Conservation (phyloP, 75 land plant genomes). For the Picea glauca region DNA sequence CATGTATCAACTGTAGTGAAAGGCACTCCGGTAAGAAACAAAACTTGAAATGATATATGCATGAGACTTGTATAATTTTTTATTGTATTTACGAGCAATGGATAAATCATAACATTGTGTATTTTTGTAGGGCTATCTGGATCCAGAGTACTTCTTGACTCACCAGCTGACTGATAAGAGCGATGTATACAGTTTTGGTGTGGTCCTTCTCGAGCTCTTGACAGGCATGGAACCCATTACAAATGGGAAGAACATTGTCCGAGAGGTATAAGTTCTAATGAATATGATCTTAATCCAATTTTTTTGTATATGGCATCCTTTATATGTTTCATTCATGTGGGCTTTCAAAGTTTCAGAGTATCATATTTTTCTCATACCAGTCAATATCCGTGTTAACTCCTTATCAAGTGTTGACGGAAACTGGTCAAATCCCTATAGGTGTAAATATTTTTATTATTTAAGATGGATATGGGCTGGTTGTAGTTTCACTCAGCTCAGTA, state of each 20-base stretch:
- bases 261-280: slow-evolving; percentile 55
- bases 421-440: background rate
- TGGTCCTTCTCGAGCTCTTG: slow-evolving; percentile 84
- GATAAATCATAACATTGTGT: background rate
- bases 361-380: background rate
- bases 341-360: background rate
- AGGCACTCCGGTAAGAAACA: slow-evolving; percentile 81
- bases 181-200: slow-evolving; percentile 97
- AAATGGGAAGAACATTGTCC: slow-evolving; percentile 85
- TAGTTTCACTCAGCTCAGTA: too few relatives aligned
- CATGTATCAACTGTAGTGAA: slow-evolving; percentile 83
- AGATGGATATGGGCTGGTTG: too few relatives aligned
- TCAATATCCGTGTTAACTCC: too few relatives aligned
- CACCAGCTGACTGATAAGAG: slow-evolving; percentile 92
- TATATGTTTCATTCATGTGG: background rate
- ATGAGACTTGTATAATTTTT: too few relatives aligned
- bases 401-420: background rate
- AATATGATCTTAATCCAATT: background rate
- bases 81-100: too few relatives aligned
- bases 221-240: slow-evolving; percentile 87
- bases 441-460: too few relatives aligned
- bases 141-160: slow-evolving; percentile 89
- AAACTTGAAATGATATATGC: too few relatives aligned
- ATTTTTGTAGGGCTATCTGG: slow-evolving; percentile 80
- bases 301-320: background rate